Conservation (phyloP, 495 filamentous ascomycete species). For the Aspergillus sclerotioniger region DNA sequence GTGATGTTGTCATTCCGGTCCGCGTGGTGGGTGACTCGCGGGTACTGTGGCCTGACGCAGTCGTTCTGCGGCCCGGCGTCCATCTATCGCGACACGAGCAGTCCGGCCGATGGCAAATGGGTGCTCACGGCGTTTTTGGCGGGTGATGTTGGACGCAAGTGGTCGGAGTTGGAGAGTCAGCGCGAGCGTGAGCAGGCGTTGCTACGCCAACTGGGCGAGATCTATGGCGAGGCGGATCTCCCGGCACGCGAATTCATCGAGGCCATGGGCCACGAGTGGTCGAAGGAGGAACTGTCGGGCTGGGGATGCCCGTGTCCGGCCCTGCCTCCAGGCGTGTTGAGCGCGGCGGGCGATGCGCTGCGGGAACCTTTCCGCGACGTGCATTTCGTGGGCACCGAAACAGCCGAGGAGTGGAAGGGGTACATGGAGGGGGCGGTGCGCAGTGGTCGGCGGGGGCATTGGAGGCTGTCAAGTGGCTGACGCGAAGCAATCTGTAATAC, state of each 20-base stretch:
- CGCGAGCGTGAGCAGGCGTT: conserved; percentile 15
- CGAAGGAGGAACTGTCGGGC: conserved; percentile 22
- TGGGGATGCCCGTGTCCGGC: conserved; percentile 27
- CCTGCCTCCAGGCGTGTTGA: conserved; percentile 24
- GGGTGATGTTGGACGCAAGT: conserved; percentile 31
- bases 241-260: conserved; percentile 16
- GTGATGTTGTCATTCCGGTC: conserved; percentile 32
- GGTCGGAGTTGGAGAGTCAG: conserved; percentile 19
- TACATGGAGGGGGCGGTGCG: conserved; percentile 49
- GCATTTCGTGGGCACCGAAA: conserved; percentile 49
- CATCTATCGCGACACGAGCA: conserved; percentile 41
- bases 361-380: conserved; percentile 27
- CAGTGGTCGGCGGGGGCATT: conserved; percentile 30
- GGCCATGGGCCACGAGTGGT: conserved; percentile 28
- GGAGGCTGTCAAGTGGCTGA: conserved; percentile 28
- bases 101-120: conserved; percentile 29
- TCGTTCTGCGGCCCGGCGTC: conserved; percentile 33
- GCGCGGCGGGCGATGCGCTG: conserved; percentile 19
- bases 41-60: conserved; percentile 34
- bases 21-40: conserved; percentile 40
- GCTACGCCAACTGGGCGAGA: conserved; percentile 8
- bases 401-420: conserved; percentile 39
- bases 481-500: background rate
- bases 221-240: conserved; percentile 4
- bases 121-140: conserved; percentile 42